Evolutionary conservation across 2,329 filamentous ascomycete genomes (phyloP), one percentile per base, ranked within the genome.

Genomic region (Esteya vermicola): DNA sequence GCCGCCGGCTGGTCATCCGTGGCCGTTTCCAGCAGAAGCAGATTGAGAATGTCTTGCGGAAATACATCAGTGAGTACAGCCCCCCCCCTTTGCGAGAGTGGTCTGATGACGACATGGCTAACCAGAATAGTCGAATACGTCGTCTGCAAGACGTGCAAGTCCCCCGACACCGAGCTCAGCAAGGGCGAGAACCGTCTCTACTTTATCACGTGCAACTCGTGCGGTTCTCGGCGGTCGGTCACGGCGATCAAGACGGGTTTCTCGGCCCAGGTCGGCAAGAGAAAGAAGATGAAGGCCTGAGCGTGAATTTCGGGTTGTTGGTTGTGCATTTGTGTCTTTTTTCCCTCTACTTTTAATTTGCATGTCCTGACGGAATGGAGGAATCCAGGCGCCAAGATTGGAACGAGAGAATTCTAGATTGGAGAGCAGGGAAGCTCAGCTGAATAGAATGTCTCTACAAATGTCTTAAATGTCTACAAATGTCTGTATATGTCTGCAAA

Each of bases 211-310:
- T 49, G 48, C 47, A 50, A 51, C 49, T 47, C 46, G 13, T 85
- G 81, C 55, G 79, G 80, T 48, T 83, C 78, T 39, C 72, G 89
- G 64, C 81, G 88, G 59, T 86, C 79, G 56, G 89, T 96, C 59
- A 85, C 85, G 45, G 88, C 91, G 51, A 98, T 98, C 81, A 98
- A 98, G 80, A 94, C 86, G 46, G 91, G 91, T 86, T 98, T 98
- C 86, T 93, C 88, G 56, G 91, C 91, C 63, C 91, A 96, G 68
- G 84, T 98, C 63, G 91, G 91, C 62, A 95, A 95, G 82, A 82
- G 91, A 75, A 91, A 79, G 73, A 93, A 93, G 76, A 82, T 86
- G 69, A 76, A 85, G 63, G 82, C 72, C 63, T 93, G 86, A 72
- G 47, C 28, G 30, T 16, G 22, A 18, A 4, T 9, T 36, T 21